Base-by-base conservation (phyloP, 345 rosid genomes). In the Hibiscus trionum region DNA sequence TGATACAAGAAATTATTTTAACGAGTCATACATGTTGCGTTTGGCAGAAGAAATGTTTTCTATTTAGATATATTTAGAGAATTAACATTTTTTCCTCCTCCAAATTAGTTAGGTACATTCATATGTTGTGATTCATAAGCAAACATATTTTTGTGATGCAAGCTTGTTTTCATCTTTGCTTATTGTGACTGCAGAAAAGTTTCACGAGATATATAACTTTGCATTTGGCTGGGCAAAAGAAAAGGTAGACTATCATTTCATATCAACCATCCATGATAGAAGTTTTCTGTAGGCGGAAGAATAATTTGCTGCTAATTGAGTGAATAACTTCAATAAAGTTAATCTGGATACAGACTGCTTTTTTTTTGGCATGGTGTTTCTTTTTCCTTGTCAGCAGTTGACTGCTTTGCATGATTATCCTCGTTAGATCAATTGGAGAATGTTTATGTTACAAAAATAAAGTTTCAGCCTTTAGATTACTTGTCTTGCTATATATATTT, bases 221-320 rank as follows among this genome's bases (percentile, higher is more conserved):
- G 92, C 99, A 69, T 95, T 92, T 84, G 93, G 90, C 66, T 95
- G 99, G 98, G 98, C 98, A 66, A 95, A 88, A 83, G 99, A 95
- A 83, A 95, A 95, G 97, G 99, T 95, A 82, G 42, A 29, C 27
- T 11, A 7, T 74, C 67, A 70, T 52, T n/a, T 61, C 53, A 37
- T 50, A 19, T 55, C 47, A 37, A 37, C 2, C 14, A 21, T 57
- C 33, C n/a, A 4, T 70, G 5, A 27, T 47, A 3, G 50, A n/a
- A 70, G 14, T 67, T 55, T 9, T 56, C 46, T 35, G 11, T 17
- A 35, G 63, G 47, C 35, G 12, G 61, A 17, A 11, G 11, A 7
- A 69, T 55, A 50, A 31, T 29, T 53, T 53, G 21, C 29, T 35
- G 24, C 27, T 50, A 52, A 16, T 5, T 69, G 68, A 64, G 9